A percentile compares a stretch with the other conserved stretches of the same genome.
These are phyloP conservation scores for Thraustochytrium striatum DNA, from an alignment of 352 stramenopile species.

Conservation along the genomic window DNA sequence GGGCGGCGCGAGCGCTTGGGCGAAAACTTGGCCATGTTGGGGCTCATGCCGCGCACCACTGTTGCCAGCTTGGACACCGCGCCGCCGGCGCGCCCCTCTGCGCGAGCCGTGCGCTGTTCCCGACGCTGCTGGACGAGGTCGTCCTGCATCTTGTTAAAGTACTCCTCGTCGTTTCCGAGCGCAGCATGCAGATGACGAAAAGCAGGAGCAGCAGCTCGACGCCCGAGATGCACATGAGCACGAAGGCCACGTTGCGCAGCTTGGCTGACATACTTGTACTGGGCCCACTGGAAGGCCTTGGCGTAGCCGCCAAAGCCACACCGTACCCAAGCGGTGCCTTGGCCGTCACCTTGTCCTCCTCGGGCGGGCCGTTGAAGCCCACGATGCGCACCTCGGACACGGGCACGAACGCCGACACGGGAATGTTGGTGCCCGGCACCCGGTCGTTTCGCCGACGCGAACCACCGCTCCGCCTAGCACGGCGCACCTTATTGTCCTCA, in stretches of 20 bases:
- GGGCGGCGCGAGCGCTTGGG: too few species aligned
- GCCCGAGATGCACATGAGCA: background rate
- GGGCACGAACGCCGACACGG: constrained; percentile 1
- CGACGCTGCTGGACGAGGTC: too few species aligned
- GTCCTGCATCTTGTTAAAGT: constrained; percentile 24
- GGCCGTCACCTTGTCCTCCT: background rate
- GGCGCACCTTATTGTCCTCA: background rate
- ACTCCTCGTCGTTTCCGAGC: constrained; percentile 4
- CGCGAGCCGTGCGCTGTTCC: too few species aligned
- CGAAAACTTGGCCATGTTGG: too few species aligned
- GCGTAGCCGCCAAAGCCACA: constrained; percentile 43
- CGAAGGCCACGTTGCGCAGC: background rate
- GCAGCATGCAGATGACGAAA: constrained; percentile 17
- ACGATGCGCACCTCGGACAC: background rate
- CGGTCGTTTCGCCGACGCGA: background rate
- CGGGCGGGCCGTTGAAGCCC: constrained; percentile 28
- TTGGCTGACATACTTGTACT: constrained; percentile 26
- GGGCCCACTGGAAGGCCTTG: constrained; percentile 16
- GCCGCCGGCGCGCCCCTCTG: too few species aligned
- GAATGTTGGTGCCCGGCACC: constrained; percentile 5
- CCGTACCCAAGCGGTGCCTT: background rate
- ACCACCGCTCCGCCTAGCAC: constrained; percentile 17
- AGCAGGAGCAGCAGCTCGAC: constrained; percentile 12
- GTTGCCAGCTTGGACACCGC: too few species aligned
- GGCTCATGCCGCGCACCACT: too few species aligned